A percentile compares a stretch with the other conserved stretches of the same genome.
These are phyloP conservation scores for Rhynchospora tenuis DNA, from an alignment of 176 grass and related monocot species.

Conservation along the genomic window DNA sequence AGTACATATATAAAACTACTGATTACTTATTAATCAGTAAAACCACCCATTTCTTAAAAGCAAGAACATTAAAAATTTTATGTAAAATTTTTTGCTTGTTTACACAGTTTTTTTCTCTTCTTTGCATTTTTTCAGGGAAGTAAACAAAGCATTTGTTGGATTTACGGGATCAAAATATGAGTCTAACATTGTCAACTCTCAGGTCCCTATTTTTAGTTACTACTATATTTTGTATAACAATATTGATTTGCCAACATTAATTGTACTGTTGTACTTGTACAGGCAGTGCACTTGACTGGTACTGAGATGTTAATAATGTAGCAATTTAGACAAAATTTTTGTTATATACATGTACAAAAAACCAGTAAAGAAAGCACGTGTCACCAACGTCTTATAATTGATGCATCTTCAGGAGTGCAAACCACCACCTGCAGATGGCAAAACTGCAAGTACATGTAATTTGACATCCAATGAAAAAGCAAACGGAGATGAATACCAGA, in stretches of 20 bases:
- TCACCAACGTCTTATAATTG: background rate
- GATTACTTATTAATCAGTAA: background rate
- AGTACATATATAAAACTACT: no score
- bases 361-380: background rate
- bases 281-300: background rate
- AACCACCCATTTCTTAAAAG: slow-evolving; percentile 8
- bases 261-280: background rate
- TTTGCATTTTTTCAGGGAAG: slow-evolving; percentile 32
- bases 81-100: background rate
- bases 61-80: background rate
- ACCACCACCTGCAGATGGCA: background rate
- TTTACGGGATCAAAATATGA: slow-evolving; percentile 54
- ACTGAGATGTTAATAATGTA: background rate
- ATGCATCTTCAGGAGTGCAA: background rate
- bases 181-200: slow-evolving; percentile 24
- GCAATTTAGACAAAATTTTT: background rate
- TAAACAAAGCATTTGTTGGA: slow-evolving; percentile 80
- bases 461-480: background rate
- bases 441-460: background rate
- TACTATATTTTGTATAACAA: background rate
- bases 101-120: background rate
- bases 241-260: background rate
- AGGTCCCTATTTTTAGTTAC: slow-evolving; percentile 27
- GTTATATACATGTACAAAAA: background rate
- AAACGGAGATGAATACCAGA: background rate